Evolutionary conservation across 2,329 filamentous ascomycete genomes (phyloP).

Genomic region (Eutypa lata): DNA sequence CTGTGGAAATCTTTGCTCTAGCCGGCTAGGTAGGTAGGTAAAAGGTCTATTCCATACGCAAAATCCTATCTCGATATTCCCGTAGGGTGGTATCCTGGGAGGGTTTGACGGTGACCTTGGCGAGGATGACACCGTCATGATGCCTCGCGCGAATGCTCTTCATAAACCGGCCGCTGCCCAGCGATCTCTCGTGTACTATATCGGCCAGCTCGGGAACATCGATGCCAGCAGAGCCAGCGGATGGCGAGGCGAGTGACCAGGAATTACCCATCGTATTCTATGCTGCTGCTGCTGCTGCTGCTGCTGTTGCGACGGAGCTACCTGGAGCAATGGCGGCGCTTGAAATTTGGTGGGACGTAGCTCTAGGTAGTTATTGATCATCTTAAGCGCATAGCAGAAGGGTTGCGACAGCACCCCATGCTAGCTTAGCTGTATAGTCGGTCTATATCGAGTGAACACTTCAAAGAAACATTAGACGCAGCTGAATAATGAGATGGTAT

Average conservation of each 20-base stretch:
- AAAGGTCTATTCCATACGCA: slow-evolving; percentile 52
- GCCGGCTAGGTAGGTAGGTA: background rate
- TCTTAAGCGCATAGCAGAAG: background rate
- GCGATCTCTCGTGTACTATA: slow-evolving; percentile 84
- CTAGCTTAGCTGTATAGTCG: background rate
- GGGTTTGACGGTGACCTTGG: slow-evolving; percentile 93
- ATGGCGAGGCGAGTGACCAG: slow-evolving; percentile 89
- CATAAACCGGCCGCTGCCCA: slow-evolving; percentile 92
- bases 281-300: background rate
- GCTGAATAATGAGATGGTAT: too few species aligned
- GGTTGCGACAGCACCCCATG: background rate
- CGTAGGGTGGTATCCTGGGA: slow-evolving; percentile 72
- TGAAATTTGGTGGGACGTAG: background rate
- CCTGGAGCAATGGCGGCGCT: background rate
- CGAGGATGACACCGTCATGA: slow-evolving; percentile 85
- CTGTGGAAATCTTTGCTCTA: too few species aligned
- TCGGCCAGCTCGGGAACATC: slow-evolving; percentile 91
- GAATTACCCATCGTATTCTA: slow-evolving; percentile 79
- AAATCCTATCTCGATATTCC: slow-evolving; percentile 72
- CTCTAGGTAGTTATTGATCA: background rate
- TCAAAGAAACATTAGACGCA: background rate
- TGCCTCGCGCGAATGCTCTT: slow-evolving; percentile 91
- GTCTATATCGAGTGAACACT: background rate
- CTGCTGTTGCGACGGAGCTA: background rate
- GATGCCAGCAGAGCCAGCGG: slow-evolving; percentile 87